Conservation (phyloP, 257 asterid genomes). For the Petunia axillaris region DNA sequence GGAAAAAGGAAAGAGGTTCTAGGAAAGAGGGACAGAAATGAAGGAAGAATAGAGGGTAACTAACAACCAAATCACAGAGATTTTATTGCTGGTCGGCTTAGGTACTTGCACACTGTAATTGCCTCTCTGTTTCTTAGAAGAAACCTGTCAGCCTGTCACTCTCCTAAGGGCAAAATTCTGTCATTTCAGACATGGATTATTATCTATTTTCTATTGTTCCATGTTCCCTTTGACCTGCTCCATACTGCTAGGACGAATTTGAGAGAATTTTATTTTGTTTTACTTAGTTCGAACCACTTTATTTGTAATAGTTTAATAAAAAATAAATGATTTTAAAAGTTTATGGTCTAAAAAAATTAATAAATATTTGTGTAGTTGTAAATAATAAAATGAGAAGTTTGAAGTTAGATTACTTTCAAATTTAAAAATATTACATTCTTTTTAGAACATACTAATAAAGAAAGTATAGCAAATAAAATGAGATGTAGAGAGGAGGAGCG, state of each 20-base stretch:
- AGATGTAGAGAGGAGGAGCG: too few species aligned
- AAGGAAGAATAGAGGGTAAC: too few species aligned
- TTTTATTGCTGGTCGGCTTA: constrained; percentile 50
- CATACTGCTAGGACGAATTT: background rate
- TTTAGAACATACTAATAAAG: too few species aligned
- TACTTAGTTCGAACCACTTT: too few species aligned
- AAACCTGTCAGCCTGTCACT: constrained; percentile 34
- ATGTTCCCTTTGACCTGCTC: constrained; percentile 17
- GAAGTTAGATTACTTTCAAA: too few species aligned
- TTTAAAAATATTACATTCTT: too few species aligned
- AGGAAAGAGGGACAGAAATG: background rate
- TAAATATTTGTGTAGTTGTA: too few species aligned
- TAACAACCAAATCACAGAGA: constrained; percentile 46
- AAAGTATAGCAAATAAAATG: too few species aligned
- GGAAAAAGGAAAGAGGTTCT: constrained; percentile 28
- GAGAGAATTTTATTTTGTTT: background rate
- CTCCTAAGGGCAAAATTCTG: constrained; percentile 27
- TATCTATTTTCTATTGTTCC: background rate
- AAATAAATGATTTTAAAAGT: too few species aligned
- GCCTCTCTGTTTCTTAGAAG: constrained; percentile 57
- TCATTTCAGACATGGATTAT: constrained; percentile 22
- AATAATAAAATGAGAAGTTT: too few species aligned
- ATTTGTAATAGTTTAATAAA: too few species aligned
- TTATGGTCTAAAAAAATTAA: too few species aligned
- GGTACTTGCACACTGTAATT: constrained; percentile 42